A percentile compares a stretch with the other conserved stretches of the same genome.
phyloP scores from a whole-genome alignment of 108 stramenopile species.

The Schizochytrium sp. region DNA sequence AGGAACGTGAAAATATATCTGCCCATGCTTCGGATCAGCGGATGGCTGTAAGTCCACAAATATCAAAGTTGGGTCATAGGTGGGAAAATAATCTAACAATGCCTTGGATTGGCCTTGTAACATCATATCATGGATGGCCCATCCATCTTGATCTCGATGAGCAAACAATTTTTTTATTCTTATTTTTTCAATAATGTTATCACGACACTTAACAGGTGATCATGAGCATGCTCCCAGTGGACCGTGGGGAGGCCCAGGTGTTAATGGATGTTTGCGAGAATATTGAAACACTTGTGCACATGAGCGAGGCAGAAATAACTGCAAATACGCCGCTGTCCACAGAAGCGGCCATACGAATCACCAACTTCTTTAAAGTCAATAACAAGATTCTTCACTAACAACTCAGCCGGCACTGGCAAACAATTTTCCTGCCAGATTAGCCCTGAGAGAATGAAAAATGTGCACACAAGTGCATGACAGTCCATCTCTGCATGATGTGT shows the following conservation, averaged over 20 bases:
- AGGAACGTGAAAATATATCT: background rate
- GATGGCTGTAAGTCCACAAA: background rate
- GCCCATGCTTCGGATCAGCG: background rate
- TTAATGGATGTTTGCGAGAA: background rate
- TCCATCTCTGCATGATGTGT: too few relatives aligned
- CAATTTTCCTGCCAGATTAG: too few relatives aligned
- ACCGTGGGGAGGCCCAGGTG: constrained; percentile 7
- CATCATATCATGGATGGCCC: too few relatives aligned
- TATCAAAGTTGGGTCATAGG: background rate
- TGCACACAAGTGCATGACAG: too few relatives aligned
- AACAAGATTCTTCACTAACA: background rate
- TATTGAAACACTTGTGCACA: background rate
- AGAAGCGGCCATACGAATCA: background rate
- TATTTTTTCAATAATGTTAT: background rate
- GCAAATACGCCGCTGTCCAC: background rate
- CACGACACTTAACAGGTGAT: background rate
- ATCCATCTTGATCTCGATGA: background rate
- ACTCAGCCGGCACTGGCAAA: background rate
- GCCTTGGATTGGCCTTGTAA: too few relatives aligned
- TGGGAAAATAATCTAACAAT: background rate
- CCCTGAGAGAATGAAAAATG: too few relatives aligned
- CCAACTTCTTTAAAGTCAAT: background rate
- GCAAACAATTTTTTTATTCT: background rate
- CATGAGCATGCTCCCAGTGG: background rate
- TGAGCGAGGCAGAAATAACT: background rate